phyloP scores from a whole-genome alignment of 352 stramenopile genomes.

The Pythium biforme region DNA sequence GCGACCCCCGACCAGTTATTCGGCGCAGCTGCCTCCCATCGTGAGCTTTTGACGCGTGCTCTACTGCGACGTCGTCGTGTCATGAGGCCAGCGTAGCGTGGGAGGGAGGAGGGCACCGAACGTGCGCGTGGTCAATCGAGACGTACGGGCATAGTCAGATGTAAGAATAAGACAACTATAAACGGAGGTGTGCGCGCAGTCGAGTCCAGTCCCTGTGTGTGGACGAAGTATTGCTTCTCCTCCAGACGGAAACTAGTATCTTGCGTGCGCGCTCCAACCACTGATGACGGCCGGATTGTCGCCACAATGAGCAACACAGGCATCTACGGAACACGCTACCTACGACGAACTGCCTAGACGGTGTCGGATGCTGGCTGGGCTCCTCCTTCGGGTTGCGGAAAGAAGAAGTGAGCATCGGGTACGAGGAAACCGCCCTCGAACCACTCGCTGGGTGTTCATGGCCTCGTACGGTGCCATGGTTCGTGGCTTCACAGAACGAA shows the following conservation, averaged over 20 bases:
- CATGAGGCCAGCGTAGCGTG: neutral
- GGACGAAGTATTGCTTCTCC: neutral
- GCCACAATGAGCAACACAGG: neutral
- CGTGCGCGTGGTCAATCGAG: no score
- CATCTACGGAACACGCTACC: neutral
- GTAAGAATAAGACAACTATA: no score
- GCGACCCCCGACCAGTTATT: neutral
- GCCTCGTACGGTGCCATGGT: neutral
- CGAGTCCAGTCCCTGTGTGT: no score
- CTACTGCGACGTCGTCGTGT: neutral
- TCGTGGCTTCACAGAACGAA: neutral
- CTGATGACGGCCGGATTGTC: neutral
- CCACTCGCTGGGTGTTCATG: neutral
- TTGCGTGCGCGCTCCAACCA: neutral
- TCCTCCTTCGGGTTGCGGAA: neutral
- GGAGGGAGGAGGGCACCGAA: no score
- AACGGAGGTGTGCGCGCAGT: no score
- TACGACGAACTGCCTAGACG: neutral
- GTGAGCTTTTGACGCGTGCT: neutral
- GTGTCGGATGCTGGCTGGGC: neutral
- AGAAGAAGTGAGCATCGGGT: neutral
- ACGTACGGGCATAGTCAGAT: no score
- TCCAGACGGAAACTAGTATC: no score
- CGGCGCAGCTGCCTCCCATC: neutral
- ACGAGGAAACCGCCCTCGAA: neutral